Base-by-base conservation (phyloP, 495 filamentous ascomycete genomes). In the Aspergillus incahuasiensis region DNA sequence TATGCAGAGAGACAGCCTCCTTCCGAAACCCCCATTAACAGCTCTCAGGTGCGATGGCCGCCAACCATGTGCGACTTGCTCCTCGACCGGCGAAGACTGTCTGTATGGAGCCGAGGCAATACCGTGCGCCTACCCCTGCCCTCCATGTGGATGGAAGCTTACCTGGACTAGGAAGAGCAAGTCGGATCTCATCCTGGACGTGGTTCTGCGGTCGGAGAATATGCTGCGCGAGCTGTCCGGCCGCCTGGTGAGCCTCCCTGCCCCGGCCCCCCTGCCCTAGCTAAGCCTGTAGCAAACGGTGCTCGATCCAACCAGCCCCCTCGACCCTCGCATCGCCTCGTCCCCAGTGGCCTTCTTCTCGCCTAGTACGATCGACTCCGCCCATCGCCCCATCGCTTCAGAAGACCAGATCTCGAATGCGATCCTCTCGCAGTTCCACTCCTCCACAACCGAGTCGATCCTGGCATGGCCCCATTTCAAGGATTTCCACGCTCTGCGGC, bases 381-480 rank as follows among this genome's bases (percentile, higher is more conserved):
- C 5, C 0, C 52, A 45, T 54, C 30, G 42, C 19, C 16, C 52
- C 6, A 16, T 19, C 2, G 47, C 42, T 15, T 44, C 52, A 16
- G 41, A 30, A 6, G 52, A 55, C 32, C 52, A 55, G 52, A 55
- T 55, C 32, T 47, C 52, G 15, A 55, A 55, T 41, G 52, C 53
- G 11, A 48, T 48, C 32, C 44, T 55, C 1, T 48, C 52, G 1
- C 43, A 46, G 15, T 55, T 48, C 32, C 53, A 55, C 21, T 48
- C 53, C 13, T 55, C 53, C 7, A 55, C 53, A 4, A 55, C 53
- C 32, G 53, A 55, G 43, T 55, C 53, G 0, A 55, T 55, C 20
- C 19, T 55, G 16, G 53, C 53, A 7, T 55, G 53, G 53, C 53
- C 43, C n/a, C 53, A 55, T 24, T 55, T 55, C 44, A 47, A 55